These are phyloP conservation scores for Pichia inconspicua DNA, from an alignment of 1,139 yeast genomes.

Conservation along the genomic window DNA sequence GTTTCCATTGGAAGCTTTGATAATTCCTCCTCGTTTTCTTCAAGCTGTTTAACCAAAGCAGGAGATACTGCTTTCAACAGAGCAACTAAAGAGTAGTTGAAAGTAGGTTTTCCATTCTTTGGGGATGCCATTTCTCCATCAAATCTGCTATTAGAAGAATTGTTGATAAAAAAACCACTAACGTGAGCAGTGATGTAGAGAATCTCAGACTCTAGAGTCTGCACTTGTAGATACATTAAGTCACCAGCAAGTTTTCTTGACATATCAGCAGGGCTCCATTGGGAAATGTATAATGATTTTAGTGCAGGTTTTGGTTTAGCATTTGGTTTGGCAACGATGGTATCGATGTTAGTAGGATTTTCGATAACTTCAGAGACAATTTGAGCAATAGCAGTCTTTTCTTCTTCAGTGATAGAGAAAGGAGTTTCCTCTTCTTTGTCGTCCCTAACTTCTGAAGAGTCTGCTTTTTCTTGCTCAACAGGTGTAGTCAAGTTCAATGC, in stretches of 20 bases:
- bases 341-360: slow-evolving; percentile 8
- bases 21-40: slow-evolving; percentile 34
- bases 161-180: slow-evolving; percentile 73
- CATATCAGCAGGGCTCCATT: slow-evolving; percentile 69
- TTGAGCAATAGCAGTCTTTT: slow-evolving; percentile 25
- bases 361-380: slow-evolving; percentile 17
- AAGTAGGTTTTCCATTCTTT: slow-evolving; percentile 28
- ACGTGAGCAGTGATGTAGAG: slow-evolving; percentile 71
- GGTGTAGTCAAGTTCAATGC: slow-evolving; percentile 28
- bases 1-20: slow-evolving; percentile 45
- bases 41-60: slow-evolving; percentile 32
- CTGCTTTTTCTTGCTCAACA: slow-evolving; percentile 10
- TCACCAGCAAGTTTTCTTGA: slow-evolving; percentile 62
- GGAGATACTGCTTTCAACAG: slow-evolving; percentile 53
- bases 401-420: slow-evolving; percentile 25
- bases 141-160: slow-evolving; percentile 57
- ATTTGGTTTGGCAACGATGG: slow-evolving; percentile 22
- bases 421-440: slow-evolving; percentile 14
- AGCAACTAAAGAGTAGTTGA: slow-evolving; percentile 43
- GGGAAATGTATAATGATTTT: slow-evolving; percentile 56
- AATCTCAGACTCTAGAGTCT: slow-evolving; percentile 75
- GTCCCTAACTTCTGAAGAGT: slow-evolving; percentile 14
- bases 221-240: slow-evolving; percentile 63
- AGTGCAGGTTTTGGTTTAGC: slow-evolving; percentile 37
- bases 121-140: slow-evolving; percentile 8